Base-by-base conservation (phyloP, 148 eudicot species). In the Heliamphora exappendiculata region DNA sequence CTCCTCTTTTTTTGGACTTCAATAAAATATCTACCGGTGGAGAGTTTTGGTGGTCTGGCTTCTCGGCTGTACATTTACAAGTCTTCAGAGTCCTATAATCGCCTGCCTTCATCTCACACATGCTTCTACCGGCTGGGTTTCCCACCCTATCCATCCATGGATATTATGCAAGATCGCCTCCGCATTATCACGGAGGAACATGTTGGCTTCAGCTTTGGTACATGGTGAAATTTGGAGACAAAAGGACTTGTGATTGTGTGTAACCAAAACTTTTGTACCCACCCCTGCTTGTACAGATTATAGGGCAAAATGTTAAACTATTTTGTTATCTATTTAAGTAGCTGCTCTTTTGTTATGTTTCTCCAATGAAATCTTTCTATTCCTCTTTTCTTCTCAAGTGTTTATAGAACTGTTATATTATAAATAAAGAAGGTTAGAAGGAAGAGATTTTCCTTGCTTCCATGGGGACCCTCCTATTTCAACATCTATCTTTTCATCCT, bases 1-100 rank as follows among this genome's bases (percentile, higher is more conserved):
- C 93, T 94, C 71, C 98, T 94, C 67, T 92, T 90, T 90, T 94
- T 94, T 74, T 94, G 98, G 98, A 94, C 98, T 55, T 90, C 97
- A 36, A 65, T 94, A 39, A 94, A 92, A 74, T 86, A 88, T 78
- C 85, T 94, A 65, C 96, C 98, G 0, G 76, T 89, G 8, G 96
- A 92, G 72, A 97, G 98, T 19, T 94, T 94, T 65, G 69, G 92
- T 66, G 98, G 98, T 51, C 78, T 94, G 83, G 81, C 94, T 72
- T 86, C 96, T 58, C 86, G 85, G 36, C 85, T 94, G 55, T 82
- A 50, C 84, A 84, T 92, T 59, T 87, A 89, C 80, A 90, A 82
- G 72, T 76, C 89, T 47, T 39, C 70, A 0, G 93, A 87, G 62
- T 19, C 92, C 8, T 39, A n/a, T 31, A 83, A 88, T 28, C 88